Percentiles rank a stretch among this genome's conserved stretches.
Conservation (phyloP, 768 basidiomycete genomes). For the Kwoniella pini region DNA sequence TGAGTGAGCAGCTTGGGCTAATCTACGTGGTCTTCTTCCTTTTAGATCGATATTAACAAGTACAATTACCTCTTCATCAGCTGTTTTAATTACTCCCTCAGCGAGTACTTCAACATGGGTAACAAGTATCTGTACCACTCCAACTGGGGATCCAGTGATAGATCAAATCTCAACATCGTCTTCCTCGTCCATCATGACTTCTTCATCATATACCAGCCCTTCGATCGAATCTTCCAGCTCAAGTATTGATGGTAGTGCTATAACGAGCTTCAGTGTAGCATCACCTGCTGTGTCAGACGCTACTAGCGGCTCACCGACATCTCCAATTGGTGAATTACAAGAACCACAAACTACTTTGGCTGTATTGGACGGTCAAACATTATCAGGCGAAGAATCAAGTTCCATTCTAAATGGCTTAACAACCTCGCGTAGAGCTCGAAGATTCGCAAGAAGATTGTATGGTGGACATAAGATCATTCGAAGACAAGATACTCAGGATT, state of each 20-base stretch:
- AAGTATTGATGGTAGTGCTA: not conserved
- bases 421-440: not conserved
- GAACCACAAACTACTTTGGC: not conserved
- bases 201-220: too few species aligned
- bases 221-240: not conserved
- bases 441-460: not conserved
- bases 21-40: too few species aligned
- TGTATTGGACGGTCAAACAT: not conserved
- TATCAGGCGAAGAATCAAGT: not conserved
- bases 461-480: not conserved
- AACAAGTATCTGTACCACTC: conserved; percentile 2
- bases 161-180: not conserved
- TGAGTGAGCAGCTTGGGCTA: too few species aligned
- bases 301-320: not conserved
- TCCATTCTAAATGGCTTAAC: not conserved
- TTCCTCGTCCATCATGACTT: not conserved
- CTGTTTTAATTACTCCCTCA: conserved; percentile 1
- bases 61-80: conserved; percentile 9
- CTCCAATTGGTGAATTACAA: not conserved
- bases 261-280: not conserved
- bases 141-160: not conserved
- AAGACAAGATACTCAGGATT: not conserved
- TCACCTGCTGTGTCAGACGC: not conserved
- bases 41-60: conserved; percentile 8
- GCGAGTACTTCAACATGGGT: conserved; percentile 5